Evolutionary conservation across 2,329 filamentous ascomycete genomes (phyloP).

Genomic region (Claviceps monticola): DNA sequence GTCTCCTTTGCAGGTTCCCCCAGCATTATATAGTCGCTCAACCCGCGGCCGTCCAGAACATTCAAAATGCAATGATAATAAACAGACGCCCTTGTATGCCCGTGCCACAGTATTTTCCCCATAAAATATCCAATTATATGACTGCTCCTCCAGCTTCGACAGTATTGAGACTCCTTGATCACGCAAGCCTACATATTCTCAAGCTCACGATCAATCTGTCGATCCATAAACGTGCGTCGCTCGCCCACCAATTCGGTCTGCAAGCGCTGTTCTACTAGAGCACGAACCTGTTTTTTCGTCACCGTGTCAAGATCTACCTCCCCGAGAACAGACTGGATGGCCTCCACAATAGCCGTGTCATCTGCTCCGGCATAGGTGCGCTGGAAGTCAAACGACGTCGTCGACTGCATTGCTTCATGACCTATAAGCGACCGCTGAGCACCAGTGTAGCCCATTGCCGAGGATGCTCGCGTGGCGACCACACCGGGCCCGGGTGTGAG

Average conservation of each 20-base stretch:
- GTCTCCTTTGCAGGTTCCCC: too few relatives aligned
- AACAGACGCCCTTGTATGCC: neutral
- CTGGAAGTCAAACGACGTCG: constrained; percentile 46
- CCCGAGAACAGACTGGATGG: constrained; percentile 65
- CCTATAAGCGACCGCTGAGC: constrained; percentile 33
- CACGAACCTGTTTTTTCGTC: constrained; percentile 93
- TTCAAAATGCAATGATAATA: neutral
- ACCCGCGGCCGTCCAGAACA: too few relatives aligned
- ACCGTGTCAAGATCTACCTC: constrained; percentile 94
- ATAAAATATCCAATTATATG: neutral
- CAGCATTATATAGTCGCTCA: too few relatives aligned
- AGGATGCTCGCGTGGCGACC: constrained; percentile 25
- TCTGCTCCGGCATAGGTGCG: constrained; percentile 51
- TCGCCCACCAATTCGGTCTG: constrained; percentile 82
- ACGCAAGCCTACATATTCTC: constrained; percentile 62
- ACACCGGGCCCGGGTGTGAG: constrained; percentile 30
- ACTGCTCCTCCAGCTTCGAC: neutral
- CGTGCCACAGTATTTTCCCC: too few relatives aligned
- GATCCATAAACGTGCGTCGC: constrained; percentile 77
- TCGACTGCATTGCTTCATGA: constrained; percentile 33
- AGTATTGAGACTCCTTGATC: neutral
- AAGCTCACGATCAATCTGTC: constrained; percentile 84
- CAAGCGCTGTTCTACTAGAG: constrained; percentile 81
- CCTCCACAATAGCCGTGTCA: constrained; percentile 68
- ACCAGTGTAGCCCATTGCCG: constrained; percentile 32